Evolutionary conservation across 2,329 filamentous ascomycete species (phyloP).

Genomic region (Nigrospora oryzae): DNA sequence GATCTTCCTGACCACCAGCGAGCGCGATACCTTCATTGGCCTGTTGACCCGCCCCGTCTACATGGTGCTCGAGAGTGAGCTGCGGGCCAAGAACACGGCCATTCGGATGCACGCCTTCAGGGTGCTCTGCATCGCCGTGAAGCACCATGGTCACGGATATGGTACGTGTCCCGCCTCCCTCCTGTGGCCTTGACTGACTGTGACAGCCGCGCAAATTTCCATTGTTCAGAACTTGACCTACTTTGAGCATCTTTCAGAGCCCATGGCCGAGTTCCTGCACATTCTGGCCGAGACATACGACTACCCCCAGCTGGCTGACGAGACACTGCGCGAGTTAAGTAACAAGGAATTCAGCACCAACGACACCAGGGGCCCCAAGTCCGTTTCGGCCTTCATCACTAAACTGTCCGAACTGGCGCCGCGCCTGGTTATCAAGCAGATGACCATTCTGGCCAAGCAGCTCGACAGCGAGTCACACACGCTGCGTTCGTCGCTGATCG

Average conservation of each 20-base stretch:
- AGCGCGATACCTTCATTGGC: slow-evolving; percentile 89
- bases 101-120: slow-evolving; percentile 98
- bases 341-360: slow-evolving; percentile 98
- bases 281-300: slow-evolving; percentile 97
- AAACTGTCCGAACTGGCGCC: slow-evolving; percentile 90
- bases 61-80: slow-evolving; percentile 87
- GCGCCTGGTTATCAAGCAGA: slow-evolving; percentile 90
- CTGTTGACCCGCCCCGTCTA: slow-evolving; percentile 91
- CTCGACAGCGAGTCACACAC: slow-evolving; percentile 97
- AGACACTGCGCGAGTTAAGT: slow-evolving; percentile 86
- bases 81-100: slow-evolving; percentile 77
- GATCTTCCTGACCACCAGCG: slow-evolving; percentile 93
- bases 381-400: slow-evolving; percentile 86
- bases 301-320: slow-evolving; percentile 88
- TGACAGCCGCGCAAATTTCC: slow-evolving; percentile 81
- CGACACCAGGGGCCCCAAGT: slow-evolving; percentile 91
- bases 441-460: slow-evolving; percentile 89
- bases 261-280: slow-evolving; percentile 96
- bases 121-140: slow-evolving; percentile 90
- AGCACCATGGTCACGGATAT: slow-evolving; percentile 95
- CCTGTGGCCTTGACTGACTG: not conserved
- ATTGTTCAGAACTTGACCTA: slow-evolving; percentile 97
- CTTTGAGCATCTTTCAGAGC: slow-evolving; percentile 96
- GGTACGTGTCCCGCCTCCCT: slow-evolving; percentile 43
- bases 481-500: slow-evolving; percentile 84